These are phyloP conservation scores for Salvia hispanica DNA, from an alignment of 257 asterid genomes.

Conservation along the genomic window DNA sequence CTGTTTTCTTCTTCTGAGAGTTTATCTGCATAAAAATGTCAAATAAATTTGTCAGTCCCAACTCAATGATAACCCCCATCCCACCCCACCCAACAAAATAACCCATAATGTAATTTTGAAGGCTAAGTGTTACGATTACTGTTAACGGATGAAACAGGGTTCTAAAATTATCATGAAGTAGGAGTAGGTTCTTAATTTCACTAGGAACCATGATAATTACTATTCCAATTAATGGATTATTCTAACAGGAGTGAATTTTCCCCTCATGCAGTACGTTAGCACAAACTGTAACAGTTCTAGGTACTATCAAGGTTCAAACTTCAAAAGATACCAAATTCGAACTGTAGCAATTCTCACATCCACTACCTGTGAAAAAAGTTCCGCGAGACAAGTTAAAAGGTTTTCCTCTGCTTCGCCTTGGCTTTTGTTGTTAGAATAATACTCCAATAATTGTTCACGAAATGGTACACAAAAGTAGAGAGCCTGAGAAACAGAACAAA, in stretches of 20 bases:
- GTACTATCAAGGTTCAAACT: constrained; percentile 10
- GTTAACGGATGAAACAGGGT: neutral
- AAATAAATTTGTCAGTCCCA: constrained; percentile 17
- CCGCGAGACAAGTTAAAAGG: constrained; percentile 87
- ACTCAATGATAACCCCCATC: neutral
- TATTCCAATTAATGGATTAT: neutral
- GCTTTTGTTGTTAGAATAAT: constrained; percentile 62
- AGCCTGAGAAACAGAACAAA: constrained; percentile 54
- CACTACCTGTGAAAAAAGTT: constrained; percentile 79
- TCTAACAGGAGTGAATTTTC: constrained; percentile 16
- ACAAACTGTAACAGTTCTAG: constrained; percentile 2
- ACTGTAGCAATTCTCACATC: constrained; percentile 3
- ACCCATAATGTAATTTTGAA: constrained; percentile 10
- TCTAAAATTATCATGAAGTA: neutral
- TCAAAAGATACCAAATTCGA: constrained; percentile 14
- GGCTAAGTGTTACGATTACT: neutral
- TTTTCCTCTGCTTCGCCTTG: constrained; percentile 72
- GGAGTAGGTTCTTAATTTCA: neutral
- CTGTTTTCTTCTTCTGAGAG: constrained; percentile 87
- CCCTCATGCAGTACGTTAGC: constrained; percentile 6
- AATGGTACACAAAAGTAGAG: constrained; percentile 89
- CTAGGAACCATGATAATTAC: neutral
- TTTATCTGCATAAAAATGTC: constrained; percentile 55
- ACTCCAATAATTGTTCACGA: constrained; percentile 79
- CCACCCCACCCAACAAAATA: too few species aligned